Base-by-base conservation (phyloP, 1,284 basidiomycete genomes). In the Neolentinus lepideus region DNA sequence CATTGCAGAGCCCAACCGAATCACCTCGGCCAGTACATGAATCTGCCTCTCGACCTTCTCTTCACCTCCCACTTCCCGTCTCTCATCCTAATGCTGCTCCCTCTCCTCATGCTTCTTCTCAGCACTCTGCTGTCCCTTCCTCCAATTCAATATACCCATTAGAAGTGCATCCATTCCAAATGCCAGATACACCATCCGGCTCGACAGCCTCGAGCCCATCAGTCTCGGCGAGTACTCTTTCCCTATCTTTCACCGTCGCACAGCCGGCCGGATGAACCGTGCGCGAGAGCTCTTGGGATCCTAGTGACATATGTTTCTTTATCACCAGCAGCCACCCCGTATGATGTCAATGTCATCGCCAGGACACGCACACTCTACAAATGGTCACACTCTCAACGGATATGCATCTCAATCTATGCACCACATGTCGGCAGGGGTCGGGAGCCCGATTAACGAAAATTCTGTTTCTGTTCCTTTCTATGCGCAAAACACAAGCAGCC, bases 171-270 rank as follows among this genome's bases (percentile, higher is more conserved):
- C 69, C 77, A 19, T 81, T 84, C 66, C 78, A 80, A 63, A 71
- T 86, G 65, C 83, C 84, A 22, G 80, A 81, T 64, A 85, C 85
- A 10, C 84, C 85, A 3, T 83, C 84, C 1, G 81, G 78, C n/a
- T 85, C 85, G 65, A 76, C 83, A 27, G 83, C 83, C 14, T 87
- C 85, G 43, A 88, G 83, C 62, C 85, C 87, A 55, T 79, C 84
- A 31, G 89, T 88, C 75, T 89, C 88, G 84, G 87, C 80, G 81
- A 87, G 88, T 88, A 67, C 76, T 75, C 67, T 76, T 75, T 73
- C 69, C 69, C 71, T 65, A 50, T 50, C 14, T 14, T 4, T 56
- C 45, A 54, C 56, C 57, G 63, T 62, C 57, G 59, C 60, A 60
- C 54, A 65, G 69, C 67, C 59, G 48, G 56, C 51, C 55, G 59